These are phyloP conservation scores for Cenchrus purpureus DNA, from an alignment of 176 grass and related monocot genomes.

Conservation along the genomic window DNA sequence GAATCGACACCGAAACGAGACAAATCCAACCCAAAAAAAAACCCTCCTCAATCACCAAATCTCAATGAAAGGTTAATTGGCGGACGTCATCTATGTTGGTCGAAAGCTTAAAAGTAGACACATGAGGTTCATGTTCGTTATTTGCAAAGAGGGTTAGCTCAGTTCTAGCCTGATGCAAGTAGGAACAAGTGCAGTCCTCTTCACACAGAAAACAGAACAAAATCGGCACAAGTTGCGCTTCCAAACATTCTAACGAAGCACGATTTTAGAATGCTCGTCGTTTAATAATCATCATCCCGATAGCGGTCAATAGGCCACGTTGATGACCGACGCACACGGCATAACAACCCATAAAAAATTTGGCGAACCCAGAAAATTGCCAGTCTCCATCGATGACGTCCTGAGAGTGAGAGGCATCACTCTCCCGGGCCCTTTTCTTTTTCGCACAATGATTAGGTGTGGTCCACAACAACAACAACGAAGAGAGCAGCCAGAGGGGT, in stretches of 20 bases:
- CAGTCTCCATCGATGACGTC: slow-evolving; percentile 27
- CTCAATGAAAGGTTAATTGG: too few species aligned
- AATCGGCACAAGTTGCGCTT: not conserved
- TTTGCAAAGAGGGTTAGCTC: too few species aligned
- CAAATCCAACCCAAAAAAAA: too few species aligned
- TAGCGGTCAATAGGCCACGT: slow-evolving; percentile 38
- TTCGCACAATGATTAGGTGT: slow-evolving; percentile 42
- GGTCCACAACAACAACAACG: slow-evolving; percentile 19
- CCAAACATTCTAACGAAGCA: slow-evolving; percentile 29
- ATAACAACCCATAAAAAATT: not conserved
- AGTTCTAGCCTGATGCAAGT: not conserved
- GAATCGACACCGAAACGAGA: too few species aligned
- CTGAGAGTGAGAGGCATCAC: not conserved
- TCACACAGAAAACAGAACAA: not conserved
- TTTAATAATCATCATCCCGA: slow-evolving; percentile 34
- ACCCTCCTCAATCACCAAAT: too few species aligned
- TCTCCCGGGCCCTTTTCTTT: slow-evolving; percentile 21
- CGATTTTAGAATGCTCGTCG: slow-evolving; percentile 24
- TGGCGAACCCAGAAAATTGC: not conserved
- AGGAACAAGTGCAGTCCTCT: not conserved
- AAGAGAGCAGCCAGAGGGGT: not conserved
- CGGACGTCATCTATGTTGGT: too few species aligned
- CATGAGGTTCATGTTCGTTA: not conserved
- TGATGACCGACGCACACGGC: slow-evolving; percentile 19
- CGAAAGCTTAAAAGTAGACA: not conserved